phyloP scores from a whole-genome alignment of 2,329 filamentous ascomycete species.

The Colletotrichum tropicicola region DNA sequence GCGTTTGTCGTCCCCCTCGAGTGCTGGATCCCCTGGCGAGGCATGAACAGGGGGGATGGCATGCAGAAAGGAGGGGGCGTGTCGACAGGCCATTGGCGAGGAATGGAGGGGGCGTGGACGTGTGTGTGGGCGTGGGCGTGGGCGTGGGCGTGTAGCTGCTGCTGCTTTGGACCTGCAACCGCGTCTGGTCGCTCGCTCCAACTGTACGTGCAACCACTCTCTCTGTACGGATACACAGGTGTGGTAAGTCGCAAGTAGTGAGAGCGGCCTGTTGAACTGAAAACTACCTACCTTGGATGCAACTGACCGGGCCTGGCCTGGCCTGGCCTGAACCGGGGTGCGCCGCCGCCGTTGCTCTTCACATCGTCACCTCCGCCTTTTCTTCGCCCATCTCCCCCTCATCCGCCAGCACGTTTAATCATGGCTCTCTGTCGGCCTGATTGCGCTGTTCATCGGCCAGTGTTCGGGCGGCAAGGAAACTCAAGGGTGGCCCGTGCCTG shows the following conservation, averaged over 20 bases:
- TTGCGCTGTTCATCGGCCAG: too few relatives aligned
- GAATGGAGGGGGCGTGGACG: conserved; percentile 13
- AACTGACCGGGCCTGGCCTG: background rate
- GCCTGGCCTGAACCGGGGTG: background rate
- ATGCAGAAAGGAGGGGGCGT: conserved; percentile 28
- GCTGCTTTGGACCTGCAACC: background rate
- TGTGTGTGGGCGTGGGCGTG: background rate
- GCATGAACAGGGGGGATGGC: conserved; percentile 23
- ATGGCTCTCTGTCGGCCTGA: too few relatives aligned
- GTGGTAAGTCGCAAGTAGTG: too few relatives aligned
- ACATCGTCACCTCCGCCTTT: background rate
- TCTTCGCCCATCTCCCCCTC: background rate
- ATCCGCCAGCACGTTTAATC: too few relatives aligned
- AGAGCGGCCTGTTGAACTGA: background rate
- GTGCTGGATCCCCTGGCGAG: conserved; percentile 18
- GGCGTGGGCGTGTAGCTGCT: background rate
- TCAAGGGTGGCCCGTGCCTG: background rate
- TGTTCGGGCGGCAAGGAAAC: background rate
- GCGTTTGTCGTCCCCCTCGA: conserved; percentile 20
- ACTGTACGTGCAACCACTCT: background rate
- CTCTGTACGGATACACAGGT: background rate
- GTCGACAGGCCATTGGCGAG: conserved; percentile 18
- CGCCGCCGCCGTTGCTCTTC: background rate
- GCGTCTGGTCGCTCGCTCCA: background rate
- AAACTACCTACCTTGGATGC: background rate